A percentile compares a stretch with the other conserved stretches of the same genome.
phyloP scores from a whole-genome alignment of 306 rosid species.

The Pueraria montana region DNA sequence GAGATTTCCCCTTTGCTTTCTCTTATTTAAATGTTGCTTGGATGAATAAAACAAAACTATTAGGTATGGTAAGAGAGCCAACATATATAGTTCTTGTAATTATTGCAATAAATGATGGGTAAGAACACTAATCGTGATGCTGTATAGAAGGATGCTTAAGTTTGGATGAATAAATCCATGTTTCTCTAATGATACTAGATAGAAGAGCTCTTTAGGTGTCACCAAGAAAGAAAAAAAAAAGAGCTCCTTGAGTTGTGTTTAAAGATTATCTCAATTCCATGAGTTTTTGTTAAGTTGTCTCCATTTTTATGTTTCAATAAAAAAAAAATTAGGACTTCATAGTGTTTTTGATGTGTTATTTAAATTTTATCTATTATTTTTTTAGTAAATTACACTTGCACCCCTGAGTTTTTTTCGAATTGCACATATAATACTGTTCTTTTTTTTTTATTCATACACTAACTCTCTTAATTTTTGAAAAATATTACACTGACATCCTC shows the following conservation, averaged over 20 bases:
- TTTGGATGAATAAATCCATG: neutral
- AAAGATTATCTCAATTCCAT: neutral
- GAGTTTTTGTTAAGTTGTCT: neutral
- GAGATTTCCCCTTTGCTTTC: neutral
- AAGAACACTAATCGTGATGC: neutral
- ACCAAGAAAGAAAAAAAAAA: neutral
- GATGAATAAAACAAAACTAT: neutral
- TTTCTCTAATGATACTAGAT: neutral
- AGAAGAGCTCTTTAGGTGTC: neutral
- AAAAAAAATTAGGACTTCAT: neutral
- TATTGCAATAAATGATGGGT: neutral
- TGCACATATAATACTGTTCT: no score
- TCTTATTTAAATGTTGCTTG: neutral
- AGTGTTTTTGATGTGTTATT: neutral
- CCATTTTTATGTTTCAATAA: neutral
- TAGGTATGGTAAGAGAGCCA: neutral
- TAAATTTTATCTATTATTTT: no score
- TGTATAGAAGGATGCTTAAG: neutral
- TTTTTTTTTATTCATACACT: no score
- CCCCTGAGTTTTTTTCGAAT: no score
- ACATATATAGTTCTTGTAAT: neutral
- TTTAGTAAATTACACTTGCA: no score
- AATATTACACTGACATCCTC: no score
- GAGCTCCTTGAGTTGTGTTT: no score
- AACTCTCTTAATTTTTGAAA: no score